These are phyloP conservation scores for Amphirosellinia nigrospora DNA, from an alignment of 495 filamentous ascomycete genomes.

Conservation along the genomic window DNA sequence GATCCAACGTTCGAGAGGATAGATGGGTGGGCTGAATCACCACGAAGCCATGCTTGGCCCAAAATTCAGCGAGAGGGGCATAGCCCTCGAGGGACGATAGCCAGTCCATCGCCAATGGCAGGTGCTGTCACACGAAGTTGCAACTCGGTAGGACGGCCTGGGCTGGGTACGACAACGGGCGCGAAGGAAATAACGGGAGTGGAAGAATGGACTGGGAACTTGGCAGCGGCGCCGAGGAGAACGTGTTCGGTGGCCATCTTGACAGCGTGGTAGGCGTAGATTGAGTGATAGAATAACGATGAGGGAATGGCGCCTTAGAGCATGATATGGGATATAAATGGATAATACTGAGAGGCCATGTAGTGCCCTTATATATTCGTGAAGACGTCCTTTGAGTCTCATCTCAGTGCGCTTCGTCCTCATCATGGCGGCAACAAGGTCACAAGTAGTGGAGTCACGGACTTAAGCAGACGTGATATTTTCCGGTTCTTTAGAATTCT, in stretches of 20 bases:
- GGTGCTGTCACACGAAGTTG: slow-evolving; percentile 44
- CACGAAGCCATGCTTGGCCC: slow-evolving; percentile 53
- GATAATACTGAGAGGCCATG: neutral
- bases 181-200: slow-evolving; percentile 47
- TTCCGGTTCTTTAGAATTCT: neutral
- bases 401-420: neutral
- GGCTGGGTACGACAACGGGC: slow-evolving; percentile 43
- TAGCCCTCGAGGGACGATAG: slow-evolving; percentile 52
- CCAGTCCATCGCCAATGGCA: slow-evolving; percentile 39
- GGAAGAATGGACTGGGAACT: slow-evolving; percentile 41
- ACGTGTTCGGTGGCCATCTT: slow-evolving; percentile 41
- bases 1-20: slow-evolving; percentile 42
- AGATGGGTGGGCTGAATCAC: slow-evolving; percentile 56
- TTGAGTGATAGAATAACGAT: neutral
- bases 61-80: slow-evolving; percentile 51
- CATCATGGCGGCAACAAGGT: neutral
- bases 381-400: neutral
- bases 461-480: neutral
- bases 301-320: neutral
- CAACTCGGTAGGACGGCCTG: slow-evolving; percentile 40
- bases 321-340: neutral
- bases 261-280: neutral
- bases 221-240: slow-evolving; percentile 46
- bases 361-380: neutral
- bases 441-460: neutral